Evolutionary conservation across 2,329 filamentous ascomycete species (phyloP).

Genomic region (Hypomyces perniciosus): DNA sequence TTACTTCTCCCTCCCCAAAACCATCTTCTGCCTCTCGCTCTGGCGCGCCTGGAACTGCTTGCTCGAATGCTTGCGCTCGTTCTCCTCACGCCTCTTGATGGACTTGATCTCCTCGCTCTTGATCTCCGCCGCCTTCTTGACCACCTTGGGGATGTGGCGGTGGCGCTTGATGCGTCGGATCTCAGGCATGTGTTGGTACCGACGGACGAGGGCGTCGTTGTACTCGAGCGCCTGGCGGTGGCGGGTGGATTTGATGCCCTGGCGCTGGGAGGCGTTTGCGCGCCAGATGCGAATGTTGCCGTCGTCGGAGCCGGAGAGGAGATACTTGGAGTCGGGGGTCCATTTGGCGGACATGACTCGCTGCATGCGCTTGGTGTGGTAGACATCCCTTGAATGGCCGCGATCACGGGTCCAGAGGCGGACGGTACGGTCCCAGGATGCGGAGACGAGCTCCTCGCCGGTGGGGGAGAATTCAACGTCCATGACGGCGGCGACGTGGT

Average conservation of each 20-base stretch:
- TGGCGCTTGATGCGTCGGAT: constrained; percentile 85
- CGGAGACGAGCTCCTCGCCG: constrained; percentile 86
- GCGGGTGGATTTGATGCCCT: constrained; percentile 77
- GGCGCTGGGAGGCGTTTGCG: constrained; percentile 73
- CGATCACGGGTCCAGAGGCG: constrained; percentile 75
- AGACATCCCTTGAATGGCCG: constrained; percentile 85
- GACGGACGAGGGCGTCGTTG: constrained; percentile 73
- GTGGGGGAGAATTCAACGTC: constrained; percentile 94
- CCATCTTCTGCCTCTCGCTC: constrained; percentile 88
- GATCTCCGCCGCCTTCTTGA: constrained; percentile 95
- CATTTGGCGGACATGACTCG: constrained; percentile 80
- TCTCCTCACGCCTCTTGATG: constrained; percentile 88
- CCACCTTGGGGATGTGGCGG: constrained; percentile 81
- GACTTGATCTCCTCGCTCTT: constrained; percentile 83
- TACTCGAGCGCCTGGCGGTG: constrained; percentile 89
- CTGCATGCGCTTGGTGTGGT: constrained; percentile 98
- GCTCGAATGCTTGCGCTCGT: constrained; percentile 84
- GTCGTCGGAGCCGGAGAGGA: constrained; percentile 88
- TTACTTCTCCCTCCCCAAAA: constrained; percentile 61
- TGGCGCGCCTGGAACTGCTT: constrained; percentile 69
- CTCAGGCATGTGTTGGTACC: constrained; percentile 95
- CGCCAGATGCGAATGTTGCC: constrained; percentile 87
- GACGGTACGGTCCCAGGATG: constrained; percentile 78
- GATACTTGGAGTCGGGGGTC: constrained; percentile 83
- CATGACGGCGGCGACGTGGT: constrained; percentile 88